These are phyloP conservation scores for Neurospora sp. DNA, from an alignment of 495 filamentous ascomycete species.

Conservation along the genomic window DNA sequence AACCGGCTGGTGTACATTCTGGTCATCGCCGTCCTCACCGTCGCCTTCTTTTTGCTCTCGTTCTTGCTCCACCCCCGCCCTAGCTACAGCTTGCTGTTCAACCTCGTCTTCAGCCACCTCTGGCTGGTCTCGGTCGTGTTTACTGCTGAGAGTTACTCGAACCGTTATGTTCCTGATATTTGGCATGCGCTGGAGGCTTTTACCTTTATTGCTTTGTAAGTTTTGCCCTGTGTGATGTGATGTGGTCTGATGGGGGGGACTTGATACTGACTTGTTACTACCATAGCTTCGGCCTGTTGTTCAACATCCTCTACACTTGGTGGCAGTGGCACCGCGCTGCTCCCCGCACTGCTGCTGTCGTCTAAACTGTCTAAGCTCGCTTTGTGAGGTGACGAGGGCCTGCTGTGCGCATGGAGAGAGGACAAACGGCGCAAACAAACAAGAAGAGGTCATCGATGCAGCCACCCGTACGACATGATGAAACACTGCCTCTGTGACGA, in stretches of 20 bases:
- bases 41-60: constrained; percentile 47
- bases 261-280: constrained; percentile 21
- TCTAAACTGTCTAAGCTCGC: constrained; percentile 17
- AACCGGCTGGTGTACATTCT: constrained; percentile 44
- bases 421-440: background rate
- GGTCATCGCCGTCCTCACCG: constrained; percentile 47
- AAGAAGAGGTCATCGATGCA: background rate
- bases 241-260: background rate
- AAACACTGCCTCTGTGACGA: background rate
- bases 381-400: background rate
- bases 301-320: constrained; percentile 46
- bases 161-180: constrained; percentile 18
- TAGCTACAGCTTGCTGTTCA: constrained; percentile 41
- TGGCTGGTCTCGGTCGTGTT: constrained; percentile 56
- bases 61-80: constrained; percentile 45
- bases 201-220: constrained; percentile 53
- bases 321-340: constrained; percentile 20
- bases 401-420: background rate
- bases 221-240: constrained; percentile 6
- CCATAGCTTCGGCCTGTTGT: constrained; percentile 42
- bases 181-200: constrained; percentile 48
- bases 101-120: constrained; percentile 54
- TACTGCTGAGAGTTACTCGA: constrained; percentile 36
- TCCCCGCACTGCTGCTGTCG: constrained; percentile 14
- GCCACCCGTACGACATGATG: background rate